Percentiles rank a stretch among this genome's conserved stretches.
These are phyloP conservation scores for Rhodotorula paludigena DNA, from an alignment of 768 basidiomycete species.

Conservation along the genomic window DNA sequence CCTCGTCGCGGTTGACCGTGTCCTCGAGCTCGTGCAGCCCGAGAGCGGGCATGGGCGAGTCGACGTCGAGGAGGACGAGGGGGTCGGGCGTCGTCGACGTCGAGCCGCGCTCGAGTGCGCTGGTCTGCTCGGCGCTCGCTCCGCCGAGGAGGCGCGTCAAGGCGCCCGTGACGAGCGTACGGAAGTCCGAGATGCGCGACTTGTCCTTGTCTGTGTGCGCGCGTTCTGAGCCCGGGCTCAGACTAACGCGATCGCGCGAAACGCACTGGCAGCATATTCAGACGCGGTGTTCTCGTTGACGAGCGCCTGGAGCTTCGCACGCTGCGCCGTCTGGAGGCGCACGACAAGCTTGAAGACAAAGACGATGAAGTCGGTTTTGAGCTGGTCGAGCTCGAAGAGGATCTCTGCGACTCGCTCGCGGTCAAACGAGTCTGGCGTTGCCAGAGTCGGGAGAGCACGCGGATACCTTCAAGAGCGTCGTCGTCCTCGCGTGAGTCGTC, in stretches of 20 bases:
- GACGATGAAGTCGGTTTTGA: background rate
- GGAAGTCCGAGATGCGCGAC: background rate
- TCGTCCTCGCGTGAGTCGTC: background rate
- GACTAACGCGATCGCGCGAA: no score
- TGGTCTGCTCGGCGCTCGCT: background rate
- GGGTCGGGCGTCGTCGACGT: background rate
- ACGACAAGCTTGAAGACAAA: no score
- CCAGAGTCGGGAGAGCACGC: background rate
- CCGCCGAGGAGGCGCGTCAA: background rate
- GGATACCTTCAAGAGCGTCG: conserved; percentile 5
- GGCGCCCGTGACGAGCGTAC: background rate
- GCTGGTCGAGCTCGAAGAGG: background rate
- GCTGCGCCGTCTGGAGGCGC: no score
- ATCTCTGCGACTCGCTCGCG: background rate
- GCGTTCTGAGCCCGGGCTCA: background rate
- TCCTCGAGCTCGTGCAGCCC: background rate
- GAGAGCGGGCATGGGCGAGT: background rate
- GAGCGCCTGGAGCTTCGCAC: no score
- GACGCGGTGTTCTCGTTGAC: no score
- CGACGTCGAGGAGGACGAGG: background rate
- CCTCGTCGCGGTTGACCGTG: no score
- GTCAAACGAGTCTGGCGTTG: background rate
- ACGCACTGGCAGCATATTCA: no score
- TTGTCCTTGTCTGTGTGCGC: no score
- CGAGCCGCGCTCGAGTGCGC: background rate